phyloP scores from a whole-genome alignment of 495 filamentous ascomycete genomes.

The Penicillium turbatum region DNA sequence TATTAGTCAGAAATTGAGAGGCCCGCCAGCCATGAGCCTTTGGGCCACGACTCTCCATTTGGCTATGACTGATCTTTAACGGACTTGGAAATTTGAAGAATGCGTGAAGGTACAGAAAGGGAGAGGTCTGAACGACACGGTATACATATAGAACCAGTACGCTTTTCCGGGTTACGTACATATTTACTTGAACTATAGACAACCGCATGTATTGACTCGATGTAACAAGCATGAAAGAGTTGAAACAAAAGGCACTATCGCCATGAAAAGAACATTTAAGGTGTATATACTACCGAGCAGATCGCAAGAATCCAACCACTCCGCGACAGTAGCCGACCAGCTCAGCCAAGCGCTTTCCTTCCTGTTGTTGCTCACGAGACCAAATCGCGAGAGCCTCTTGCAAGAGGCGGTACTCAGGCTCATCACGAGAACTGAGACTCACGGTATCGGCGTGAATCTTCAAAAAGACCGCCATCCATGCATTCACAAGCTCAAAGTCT shows the following conservation, averaged over 20 bases:
- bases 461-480: constrained; percentile 94
- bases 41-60: too few relatives aligned
- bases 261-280: not conserved
- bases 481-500: constrained; percentile 91
- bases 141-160: too few relatives aligned
- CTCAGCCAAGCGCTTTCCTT: constrained; percentile 64
- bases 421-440: constrained; percentile 41
- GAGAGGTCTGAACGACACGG: not conserved
- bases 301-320: constrained; percentile 83
- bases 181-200: not conserved
- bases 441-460: constrained; percentile 65
- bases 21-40: not conserved
- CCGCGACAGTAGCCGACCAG: constrained; percentile 84
- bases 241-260: not conserved
- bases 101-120: too few relatives aligned
- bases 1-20: not conserved
- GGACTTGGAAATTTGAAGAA: too few relatives aligned
- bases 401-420: constrained; percentile 37
- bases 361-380: constrained; percentile 61
- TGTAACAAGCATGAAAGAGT: not conserved
- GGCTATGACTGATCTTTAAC: too few relatives aligned
- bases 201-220: not conserved
- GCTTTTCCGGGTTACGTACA: too few relatives aligned
- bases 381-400: constrained; percentile 55
- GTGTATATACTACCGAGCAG: constrained; percentile 34